Percentiles rank a stretch among this genome's conserved stretches.
phyloP scores from a whole-genome alignment of 441 rosid genomes.

The Brassica balearica region DNA sequence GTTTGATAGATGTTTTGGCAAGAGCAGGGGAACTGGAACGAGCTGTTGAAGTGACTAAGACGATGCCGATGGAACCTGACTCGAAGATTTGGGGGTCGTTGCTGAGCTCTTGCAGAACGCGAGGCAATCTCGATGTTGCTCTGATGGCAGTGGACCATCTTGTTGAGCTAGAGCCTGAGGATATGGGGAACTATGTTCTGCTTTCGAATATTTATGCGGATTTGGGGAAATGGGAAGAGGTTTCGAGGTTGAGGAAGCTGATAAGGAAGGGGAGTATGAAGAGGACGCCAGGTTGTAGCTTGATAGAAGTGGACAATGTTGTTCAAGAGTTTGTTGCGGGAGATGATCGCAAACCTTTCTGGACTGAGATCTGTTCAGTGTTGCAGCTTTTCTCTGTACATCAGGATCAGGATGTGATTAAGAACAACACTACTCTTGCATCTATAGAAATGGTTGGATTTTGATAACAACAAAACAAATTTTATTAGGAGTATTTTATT shows the following conservation, averaged over 20 bases:
- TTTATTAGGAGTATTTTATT: constrained; percentile 23
- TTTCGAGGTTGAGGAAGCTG: constrained; percentile 52
- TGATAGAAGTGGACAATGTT: constrained; percentile 56
- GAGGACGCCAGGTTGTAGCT: constrained; percentile 66
- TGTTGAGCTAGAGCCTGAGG: constrained; percentile 61
- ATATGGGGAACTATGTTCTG: constrained; percentile 57
- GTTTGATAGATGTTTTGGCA: constrained; percentile 61
- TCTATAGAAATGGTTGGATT: background rate
- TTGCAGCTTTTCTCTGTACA: constrained; percentile 48
- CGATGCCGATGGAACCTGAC: constrained; percentile 63
- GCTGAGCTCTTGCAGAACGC: constrained; percentile 59
- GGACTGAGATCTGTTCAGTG: constrained; percentile 48
- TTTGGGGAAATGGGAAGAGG: constrained; percentile 59
- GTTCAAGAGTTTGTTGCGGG: constrained; percentile 66
- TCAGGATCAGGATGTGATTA: constrained; percentile 28
- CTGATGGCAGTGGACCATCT: constrained; percentile 57
- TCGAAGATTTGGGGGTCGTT: constrained; percentile 69
- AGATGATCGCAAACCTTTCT: constrained; percentile 54
- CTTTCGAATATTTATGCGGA: constrained; percentile 65
- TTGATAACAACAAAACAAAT: background rate
- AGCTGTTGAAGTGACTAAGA: constrained; percentile 49
- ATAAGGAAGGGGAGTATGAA: constrained; percentile 53
- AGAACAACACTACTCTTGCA: background rate
- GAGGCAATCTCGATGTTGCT: constrained; percentile 58
- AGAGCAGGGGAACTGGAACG: constrained; percentile 52